Evolutionary conservation across 768 basidiomycete genomes (phyloP), one percentile per base, ranked within the genome.

Genomic region (Leucocoprinus birnbaumii): DNA sequence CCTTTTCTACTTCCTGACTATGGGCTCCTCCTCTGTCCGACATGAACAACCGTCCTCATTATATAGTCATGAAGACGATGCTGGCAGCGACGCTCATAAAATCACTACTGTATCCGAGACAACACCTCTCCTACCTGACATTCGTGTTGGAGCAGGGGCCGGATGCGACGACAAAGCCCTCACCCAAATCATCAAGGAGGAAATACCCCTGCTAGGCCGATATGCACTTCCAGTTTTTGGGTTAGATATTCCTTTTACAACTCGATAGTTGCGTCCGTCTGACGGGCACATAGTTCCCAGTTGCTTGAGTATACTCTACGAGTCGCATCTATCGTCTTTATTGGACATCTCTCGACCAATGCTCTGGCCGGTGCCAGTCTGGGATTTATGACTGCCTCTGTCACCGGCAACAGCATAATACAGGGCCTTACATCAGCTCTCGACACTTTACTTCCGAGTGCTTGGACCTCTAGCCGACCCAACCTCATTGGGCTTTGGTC

Each of bases 361-460:
- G 91, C 94, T 19, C 82, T 98, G 0, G 96, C 96, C 1, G 93
- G 91, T 0, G 83, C 87, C 25, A 86, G 82, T 18, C 70, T 90
- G 10, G 87, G 82, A 1, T 84, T 82, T 10, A 88, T 90, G 86
- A 87, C 87, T 0, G 84, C 84, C 18, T 82, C 79, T 51, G 84
- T 86, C 10, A 85, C 89, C 1, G 88, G 83, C 2, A 88, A 87
- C 61, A 89, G 86, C 59, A 86, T 96, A 52, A 73, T 94, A 6
- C 87, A 89, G 60, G 93, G 93, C 18, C 83, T 96, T 52, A 74
- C 83, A 8, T 90, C 87, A 46, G 86, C 92, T 0, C 82, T 99
- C 18, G 97, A 99, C 67, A 95, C 95, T 0, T 80, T 99, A 62
- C 83, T 98, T 9, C 96, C 97, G 0, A 84, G 91, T 37, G 94